Conservation (phyloP, 805 yeast genomes). For the Pichia cephalocereana region DNA sequence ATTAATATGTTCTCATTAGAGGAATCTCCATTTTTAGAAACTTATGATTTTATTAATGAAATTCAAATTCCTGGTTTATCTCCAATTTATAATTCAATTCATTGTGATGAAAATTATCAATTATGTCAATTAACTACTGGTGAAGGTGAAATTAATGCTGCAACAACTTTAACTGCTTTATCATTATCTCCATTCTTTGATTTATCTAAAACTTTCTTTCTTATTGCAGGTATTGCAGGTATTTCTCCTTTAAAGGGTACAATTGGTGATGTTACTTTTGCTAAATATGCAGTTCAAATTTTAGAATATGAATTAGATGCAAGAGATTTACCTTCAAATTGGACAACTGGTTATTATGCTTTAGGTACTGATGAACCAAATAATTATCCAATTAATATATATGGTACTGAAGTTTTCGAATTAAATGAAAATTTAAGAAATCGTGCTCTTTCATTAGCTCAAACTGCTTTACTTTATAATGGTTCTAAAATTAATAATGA, state of each 20-base stretch:
- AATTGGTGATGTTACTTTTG: slow-evolving; percentile 50
- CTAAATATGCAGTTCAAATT: slow-evolving; percentile 54
- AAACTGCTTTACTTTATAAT: slow-evolving; percentile 32
- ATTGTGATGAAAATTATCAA: slow-evolving; percentile 43
- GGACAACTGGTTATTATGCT: slow-evolving; percentile 54
- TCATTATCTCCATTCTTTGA: slow-evolving; percentile 46
- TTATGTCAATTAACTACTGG: slow-evolving; percentile 60
- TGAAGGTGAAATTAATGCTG: slow-evolving; percentile 63
- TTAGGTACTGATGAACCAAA: slow-evolving; percentile 42
- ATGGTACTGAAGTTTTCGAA: slow-evolving; percentile 61
- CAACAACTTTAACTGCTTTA: slow-evolving; percentile 47
- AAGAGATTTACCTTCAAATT: slow-evolving; percentile 38
- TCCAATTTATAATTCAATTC: slow-evolving; percentile 47
- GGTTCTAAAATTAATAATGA: slow-evolving; percentile 37
- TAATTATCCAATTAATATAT: slow-evolving; percentile 43
- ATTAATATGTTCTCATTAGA: slow-evolving; percentile 49
- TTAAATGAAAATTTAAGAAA: slow-evolving; percentile 50
- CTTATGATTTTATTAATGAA: slow-evolving; percentile 40
- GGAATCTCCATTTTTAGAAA: slow-evolving; percentile 42
- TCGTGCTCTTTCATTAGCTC: slow-evolving; percentile 46
- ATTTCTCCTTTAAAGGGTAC: slow-evolving; percentile 49
- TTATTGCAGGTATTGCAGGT: slow-evolving; percentile 61
- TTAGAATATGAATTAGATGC: slow-evolving; percentile 52
- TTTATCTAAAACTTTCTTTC: slow-evolving; percentile 49
- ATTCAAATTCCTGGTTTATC: slow-evolving; percentile 59